Conservation (phyloP, 2,329 filamentous ascomycete genomes). For the Endoconidiophora polonica region DNA sequence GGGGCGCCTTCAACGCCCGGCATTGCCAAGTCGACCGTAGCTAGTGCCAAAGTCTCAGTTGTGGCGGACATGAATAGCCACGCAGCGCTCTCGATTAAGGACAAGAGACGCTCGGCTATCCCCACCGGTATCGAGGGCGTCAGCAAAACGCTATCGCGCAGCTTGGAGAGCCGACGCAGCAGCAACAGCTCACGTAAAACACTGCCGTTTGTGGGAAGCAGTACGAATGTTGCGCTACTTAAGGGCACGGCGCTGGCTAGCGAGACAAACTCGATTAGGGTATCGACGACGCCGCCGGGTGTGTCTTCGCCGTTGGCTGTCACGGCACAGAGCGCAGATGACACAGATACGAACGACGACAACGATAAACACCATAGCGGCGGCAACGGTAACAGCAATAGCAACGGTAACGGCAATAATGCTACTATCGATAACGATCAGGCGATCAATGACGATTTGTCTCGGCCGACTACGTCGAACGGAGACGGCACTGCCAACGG, state of each 20-base stretch:
- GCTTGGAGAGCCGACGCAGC: conserved; percentile 77
- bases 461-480: background rate
- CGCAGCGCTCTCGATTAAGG: conserved; percentile 15
- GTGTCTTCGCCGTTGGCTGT: conserved; percentile 7
- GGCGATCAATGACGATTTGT: background rate
- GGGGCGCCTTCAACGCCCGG: conserved; percentile 85
- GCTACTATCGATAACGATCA: no score
- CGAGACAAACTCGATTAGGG: conserved; percentile 42
- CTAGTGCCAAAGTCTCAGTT: conserved; percentile 72
- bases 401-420: background rate
- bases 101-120: conserved; percentile 28
- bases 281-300: conserved; percentile 22
- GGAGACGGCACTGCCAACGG: background rate
- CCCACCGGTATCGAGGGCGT: conserved; percentile 51
- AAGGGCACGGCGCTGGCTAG: conserved; percentile 38
- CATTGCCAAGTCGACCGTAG: conserved; percentile 79
- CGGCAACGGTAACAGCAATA: no score
- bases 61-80: conserved; percentile 52
- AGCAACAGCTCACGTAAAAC: conserved; percentile 75
- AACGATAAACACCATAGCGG: no score
- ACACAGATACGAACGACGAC: background rate
- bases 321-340: background rate
- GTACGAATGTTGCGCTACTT: conserved; percentile 25
- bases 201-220: conserved; percentile 33
- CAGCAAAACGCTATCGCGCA: conserved; percentile 67